phyloP scores from a whole-genome alignment of 192 early-diverging fungal genomes.

The Coemansia sp. region DNA sequence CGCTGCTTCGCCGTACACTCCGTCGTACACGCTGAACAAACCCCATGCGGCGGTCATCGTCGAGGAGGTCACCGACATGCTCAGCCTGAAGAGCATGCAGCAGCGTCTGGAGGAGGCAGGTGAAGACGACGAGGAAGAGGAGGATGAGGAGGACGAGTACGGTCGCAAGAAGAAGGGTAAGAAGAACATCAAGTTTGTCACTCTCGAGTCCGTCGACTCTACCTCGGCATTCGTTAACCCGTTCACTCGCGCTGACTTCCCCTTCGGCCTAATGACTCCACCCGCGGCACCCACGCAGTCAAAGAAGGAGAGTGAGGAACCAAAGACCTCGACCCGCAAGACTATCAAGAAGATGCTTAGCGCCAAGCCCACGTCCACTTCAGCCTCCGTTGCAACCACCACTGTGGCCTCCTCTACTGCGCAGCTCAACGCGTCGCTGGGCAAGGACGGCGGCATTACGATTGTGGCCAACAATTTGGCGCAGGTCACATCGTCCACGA shows the following conservation, averaged over 20 bases:
- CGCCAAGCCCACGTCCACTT: slow-evolving; percentile 18
- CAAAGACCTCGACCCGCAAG: slow-evolving; percentile 33
- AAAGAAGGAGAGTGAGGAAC: slow-evolving; percentile 18
- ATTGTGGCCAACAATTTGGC: slow-evolving; percentile 27
- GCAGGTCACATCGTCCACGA: background rate
- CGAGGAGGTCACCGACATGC: slow-evolving; percentile 48
- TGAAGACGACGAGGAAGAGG: slow-evolving; percentile 33
- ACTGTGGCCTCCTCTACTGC: background rate
- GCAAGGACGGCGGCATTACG: slow-evolving; percentile 51
- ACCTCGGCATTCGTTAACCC: slow-evolving; percentile 45
- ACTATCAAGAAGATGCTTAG: slow-evolving; percentile 39
- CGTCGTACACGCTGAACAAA: slow-evolving; percentile 53
- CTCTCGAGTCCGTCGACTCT: slow-evolving; percentile 48
- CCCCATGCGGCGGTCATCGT: slow-evolving; percentile 51
- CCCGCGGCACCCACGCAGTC: slow-evolving; percentile 11
- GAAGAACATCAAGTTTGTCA: slow-evolving; percentile 36
- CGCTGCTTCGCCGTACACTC: slow-evolving; percentile 47
- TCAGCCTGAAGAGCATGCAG: slow-evolving; percentile 48
- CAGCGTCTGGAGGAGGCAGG: slow-evolving; percentile 44
- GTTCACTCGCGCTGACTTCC: slow-evolving; percentile 52
- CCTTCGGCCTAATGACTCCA: slow-evolving; percentile 50
- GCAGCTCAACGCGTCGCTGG: slow-evolving; percentile 42
- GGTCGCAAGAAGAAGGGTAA: slow-evolving; percentile 36
- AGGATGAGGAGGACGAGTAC: slow-evolving; percentile 42
- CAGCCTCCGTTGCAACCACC: background rate